Percentiles rank a stretch among this genome's conserved stretches.
Conservation (phyloP, 129 eudicot genomes). For the Tagetes patula region DNA sequence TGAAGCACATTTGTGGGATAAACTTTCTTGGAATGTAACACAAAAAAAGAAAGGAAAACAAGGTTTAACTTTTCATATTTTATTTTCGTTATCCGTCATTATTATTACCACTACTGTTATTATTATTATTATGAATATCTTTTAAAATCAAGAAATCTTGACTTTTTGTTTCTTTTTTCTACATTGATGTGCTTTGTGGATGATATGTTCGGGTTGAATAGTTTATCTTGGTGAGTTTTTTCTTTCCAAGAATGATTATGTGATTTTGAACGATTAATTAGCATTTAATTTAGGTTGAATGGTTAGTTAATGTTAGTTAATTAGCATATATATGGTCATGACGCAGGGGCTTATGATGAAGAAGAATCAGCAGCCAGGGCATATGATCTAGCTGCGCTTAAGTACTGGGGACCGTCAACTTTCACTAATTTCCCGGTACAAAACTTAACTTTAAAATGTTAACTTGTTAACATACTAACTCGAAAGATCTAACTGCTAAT, state of each 20-base stretch:
- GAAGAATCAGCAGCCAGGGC: slow-evolving; percentile 93
- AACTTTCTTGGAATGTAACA: slow-evolving; percentile 80
- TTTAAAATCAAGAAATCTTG: not conserved
- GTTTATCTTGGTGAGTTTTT: slow-evolving; percentile 84
- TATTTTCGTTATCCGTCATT: not conserved
- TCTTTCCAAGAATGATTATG: not conserved
- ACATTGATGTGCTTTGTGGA: slow-evolving; percentile 25
- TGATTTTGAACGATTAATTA: not conserved
- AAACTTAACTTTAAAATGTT: slow-evolving; percentile 1
- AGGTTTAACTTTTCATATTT: slow-evolving; percentile 34
- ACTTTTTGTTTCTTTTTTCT: slow-evolving; percentile 20
- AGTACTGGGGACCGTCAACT: slow-evolving; percentile 84
- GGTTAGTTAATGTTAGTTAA: not conserved
- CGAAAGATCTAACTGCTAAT: slow-evolving; percentile 28
- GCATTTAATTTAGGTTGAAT: not conserved
- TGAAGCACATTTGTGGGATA: slow-evolving; percentile 88
- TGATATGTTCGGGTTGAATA: slow-evolving; percentile 35
- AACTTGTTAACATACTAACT: not conserved
- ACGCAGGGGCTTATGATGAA: slow-evolving; percentile 80
- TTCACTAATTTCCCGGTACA: slow-evolving; percentile 72
- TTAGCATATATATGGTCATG: not conserved
- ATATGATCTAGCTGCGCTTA: slow-evolving; percentile 82
- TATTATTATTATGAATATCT: not conserved
- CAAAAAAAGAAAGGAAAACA: slow-evolving; percentile 89
- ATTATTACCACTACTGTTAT: not conserved